Base-by-base conservation (phyloP, 1,284 basidiomycete genomes). In the Sporisorium scitamineum region DNA sequence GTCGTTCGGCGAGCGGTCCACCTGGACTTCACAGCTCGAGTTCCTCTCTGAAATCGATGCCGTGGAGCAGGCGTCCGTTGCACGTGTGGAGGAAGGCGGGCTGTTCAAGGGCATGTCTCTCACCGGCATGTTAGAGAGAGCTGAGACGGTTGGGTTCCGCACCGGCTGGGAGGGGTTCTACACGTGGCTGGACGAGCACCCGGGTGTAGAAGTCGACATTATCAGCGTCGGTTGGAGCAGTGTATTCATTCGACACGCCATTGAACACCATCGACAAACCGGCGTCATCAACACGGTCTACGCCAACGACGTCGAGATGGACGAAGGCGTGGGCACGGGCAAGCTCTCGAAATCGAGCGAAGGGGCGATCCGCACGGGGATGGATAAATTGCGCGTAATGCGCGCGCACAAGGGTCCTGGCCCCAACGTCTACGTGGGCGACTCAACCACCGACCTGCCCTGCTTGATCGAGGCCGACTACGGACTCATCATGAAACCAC, bases 201-300 rank as follows among this genome's bases (percentile, higher is more conserved):
- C 32, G 0, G 14, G 3, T 1, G 22, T 79, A 1, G 66, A 55
- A 1, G 55, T 70, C 0, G 58, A 80, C 14, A 62, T 84, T n/a
- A 71, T 84, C 54, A 80, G 77, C 39, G 80, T 84, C 5, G 78
- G 81, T 13, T 85, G 83, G 83, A 80, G 77, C 20, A 64, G 72
- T 1, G 39, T 26, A 0, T 85, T 84, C 27, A 82, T 85, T 14
- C 51, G 45, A 1, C 67, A 63, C 16, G 74, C 75, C 1, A 55
- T 80, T 42, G 50, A 57, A 22, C 27, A 50, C 26, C 13, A 14
- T 20, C 29, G 44, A 5, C 2, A 22, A 48, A 6, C 7, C 8
- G 11, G 9, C 7, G 63, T 39, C 18, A 76, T 76, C 1, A 34
- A 3, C 5, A 24, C 47, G 6, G 56, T 82, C 4, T 76, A 61